Evolutionary conservation across 805 yeast species (phyloP).

Genomic region (Monosporozyma servazzii): DNA sequence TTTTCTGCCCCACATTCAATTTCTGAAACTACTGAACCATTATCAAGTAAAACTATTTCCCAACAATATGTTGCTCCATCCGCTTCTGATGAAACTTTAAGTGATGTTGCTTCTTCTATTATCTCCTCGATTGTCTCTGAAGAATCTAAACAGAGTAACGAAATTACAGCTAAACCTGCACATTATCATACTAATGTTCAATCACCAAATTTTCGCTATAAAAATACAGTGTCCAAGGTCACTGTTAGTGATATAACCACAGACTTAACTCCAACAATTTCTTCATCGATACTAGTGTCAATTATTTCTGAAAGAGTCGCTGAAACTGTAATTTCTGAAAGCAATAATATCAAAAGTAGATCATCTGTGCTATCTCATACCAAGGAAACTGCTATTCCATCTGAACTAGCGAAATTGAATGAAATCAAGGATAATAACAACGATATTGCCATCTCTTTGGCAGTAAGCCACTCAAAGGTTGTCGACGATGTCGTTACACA

Average conservation of each 20-base stretch:
- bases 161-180: neutral
- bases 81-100: neutral
- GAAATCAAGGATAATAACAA: neutral
- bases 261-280: neutral
- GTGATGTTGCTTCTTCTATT: neutral
- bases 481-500: neutral
- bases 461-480: neutral
- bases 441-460: neutral
- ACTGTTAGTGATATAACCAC: neutral
- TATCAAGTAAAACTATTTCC: neutral
- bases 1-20: neutral
- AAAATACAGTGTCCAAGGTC: neutral
- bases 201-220: neutral
- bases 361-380: neutral
- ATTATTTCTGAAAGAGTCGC: neutral
- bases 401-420: neutral
- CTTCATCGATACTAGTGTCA: neutral
- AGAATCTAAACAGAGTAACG: neutral
- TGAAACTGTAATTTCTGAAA: too few relatives aligned
- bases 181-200: neutral
- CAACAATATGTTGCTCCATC: neutral
- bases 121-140: neutral
- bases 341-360: neutral
- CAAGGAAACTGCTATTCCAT: neutral
- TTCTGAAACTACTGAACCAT: neutral